These are phyloP conservation scores for Trichoderma gracile DNA, from an alignment of 2,329 filamentous ascomycete species.

Conservation along the genomic window DNA sequence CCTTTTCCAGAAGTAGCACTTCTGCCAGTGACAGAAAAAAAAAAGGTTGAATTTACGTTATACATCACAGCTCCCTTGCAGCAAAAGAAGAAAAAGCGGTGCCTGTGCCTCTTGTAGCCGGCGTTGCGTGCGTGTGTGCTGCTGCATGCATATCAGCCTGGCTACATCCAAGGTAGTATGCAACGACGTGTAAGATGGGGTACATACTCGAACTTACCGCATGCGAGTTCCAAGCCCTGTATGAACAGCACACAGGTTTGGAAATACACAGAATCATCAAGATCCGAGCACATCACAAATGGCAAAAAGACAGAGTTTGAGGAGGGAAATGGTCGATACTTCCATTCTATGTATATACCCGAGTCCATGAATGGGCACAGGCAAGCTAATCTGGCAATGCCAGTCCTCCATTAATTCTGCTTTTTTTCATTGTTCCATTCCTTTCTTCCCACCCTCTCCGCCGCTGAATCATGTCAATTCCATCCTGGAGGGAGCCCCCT, in stretches of 20 bases:
- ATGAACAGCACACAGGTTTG: too few relatives aligned
- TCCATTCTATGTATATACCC: slow-evolving; percentile 15
- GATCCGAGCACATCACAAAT: not conserved
- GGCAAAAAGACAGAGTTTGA: not conserved
- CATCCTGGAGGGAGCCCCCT: not conserved
- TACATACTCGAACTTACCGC: too few relatives aligned
- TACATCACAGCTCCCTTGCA: not conserved
- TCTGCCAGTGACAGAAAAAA: not conserved
- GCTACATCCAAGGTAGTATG: too few relatives aligned
- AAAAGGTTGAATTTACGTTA: not conserved
- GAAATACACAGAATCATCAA: not conserved
- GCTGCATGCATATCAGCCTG: not conserved
- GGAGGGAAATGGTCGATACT: slow-evolving; percentile 10
- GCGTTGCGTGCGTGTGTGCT: slow-evolving; percentile 4
- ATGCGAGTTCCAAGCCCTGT: too few relatives aligned
- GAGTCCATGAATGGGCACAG: slow-evolving; percentile 1
- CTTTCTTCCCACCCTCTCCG: not conserved
- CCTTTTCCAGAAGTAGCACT: too few relatives aligned
- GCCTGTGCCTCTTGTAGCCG: slow-evolving; percentile 6
- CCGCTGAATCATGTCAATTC: not conserved
- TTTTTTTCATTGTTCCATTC: not conserved
- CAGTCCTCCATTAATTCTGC: slow-evolving; percentile 12
- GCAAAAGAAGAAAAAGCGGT: not conserved
- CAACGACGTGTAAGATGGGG: not conserved
- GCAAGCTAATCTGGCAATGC: slow-evolving; percentile 17